Conservation (phyloP, 2,329 filamentous ascomycete genomes). For the Shiraia sp. region DNA sequence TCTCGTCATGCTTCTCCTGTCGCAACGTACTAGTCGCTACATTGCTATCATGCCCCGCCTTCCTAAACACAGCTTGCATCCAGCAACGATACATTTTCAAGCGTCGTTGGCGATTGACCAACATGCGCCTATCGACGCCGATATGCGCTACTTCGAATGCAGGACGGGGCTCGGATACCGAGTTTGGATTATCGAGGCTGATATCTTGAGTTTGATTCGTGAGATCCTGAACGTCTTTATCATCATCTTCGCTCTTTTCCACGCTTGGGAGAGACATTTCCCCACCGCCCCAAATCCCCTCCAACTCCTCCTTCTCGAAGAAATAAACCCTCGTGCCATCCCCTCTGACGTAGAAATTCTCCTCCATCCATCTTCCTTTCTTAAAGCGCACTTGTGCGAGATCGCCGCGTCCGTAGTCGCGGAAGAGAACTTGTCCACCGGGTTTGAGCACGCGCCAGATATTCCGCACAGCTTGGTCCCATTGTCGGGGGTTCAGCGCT, state of each 20-base stretch:
- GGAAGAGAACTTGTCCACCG: constrained; percentile 90
- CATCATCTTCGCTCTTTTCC: constrained; percentile 2
- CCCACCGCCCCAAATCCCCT: constrained; percentile 71
- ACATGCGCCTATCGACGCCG: constrained; percentile 81
- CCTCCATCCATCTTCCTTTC: constrained; percentile 89
- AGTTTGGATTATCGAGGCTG: constrained; percentile 1
- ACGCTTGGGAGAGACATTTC: constrained; percentile 2
- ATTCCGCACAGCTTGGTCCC: constrained; percentile 80
- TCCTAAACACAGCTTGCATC: constrained; percentile 83
- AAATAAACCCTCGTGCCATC: constrained; percentile 98
- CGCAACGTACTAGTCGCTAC: constrained; percentile 41
- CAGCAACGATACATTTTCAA: constrained; percentile 99
- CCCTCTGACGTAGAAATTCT: constrained; percentile 96
- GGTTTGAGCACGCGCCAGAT: constrained; percentile 83
- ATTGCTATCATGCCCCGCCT: constrained; percentile 47
- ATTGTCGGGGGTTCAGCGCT: constrained; percentile 82
- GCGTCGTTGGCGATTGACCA: constrained; percentile 88
- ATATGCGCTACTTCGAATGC: constrained; percentile 73
- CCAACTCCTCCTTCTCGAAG: constrained; percentile 85
- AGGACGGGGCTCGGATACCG: constrained; percentile 17
- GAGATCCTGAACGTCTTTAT: constrained; percentile 3
- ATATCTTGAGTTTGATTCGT: constrained; percentile 2
- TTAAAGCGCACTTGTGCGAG: constrained; percentile 96
- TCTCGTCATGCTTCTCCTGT: constrained; percentile 26
- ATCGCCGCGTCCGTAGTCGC: constrained; percentile 95